A percentile compares a stretch with the other conserved stretches of the same genome.
phyloP scores from a whole-genome alignment of 139 green algal species.

The Chlamydomonas sp. region DNA sequence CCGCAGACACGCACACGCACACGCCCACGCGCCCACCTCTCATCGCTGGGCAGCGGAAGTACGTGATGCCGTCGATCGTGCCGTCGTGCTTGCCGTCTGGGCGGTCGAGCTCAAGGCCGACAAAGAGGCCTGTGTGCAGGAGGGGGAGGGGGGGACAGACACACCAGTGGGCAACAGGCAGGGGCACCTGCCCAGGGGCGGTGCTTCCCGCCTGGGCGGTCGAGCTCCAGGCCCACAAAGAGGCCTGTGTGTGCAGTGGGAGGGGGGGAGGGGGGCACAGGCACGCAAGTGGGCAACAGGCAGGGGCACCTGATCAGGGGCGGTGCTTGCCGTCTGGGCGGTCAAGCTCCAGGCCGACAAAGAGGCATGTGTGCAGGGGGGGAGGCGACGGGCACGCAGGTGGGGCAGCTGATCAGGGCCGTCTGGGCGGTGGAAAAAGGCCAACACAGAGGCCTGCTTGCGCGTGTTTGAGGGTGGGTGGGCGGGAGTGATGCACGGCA shows the following conservation, averaged over 20 bases:
- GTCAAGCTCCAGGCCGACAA: constrained; percentile 11
- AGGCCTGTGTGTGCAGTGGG: no score
- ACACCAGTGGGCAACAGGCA: constrained; percentile 1
- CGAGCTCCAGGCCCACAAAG: neutral
- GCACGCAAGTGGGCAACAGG: no score
- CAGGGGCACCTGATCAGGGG: no score
- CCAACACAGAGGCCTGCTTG: no score
- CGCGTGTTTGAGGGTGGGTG: no score
- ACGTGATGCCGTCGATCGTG: constrained; percentile 4
- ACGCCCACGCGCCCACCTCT: constrained; percentile 1
- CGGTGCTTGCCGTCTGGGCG: neutral
- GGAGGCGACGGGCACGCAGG: no score
- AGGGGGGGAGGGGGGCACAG: no score
- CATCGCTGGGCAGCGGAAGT: constrained; percentile 8
- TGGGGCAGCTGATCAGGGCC: neutral
- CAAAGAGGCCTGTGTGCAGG: constrained; percentile 4
- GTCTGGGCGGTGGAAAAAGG: neutral
- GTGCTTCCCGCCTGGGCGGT: neutral
- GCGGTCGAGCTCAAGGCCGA: constrained; percentile 6
- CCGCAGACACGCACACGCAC: no score
- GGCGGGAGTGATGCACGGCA: no score
- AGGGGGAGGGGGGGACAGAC: no score
- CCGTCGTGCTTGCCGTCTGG: neutral
- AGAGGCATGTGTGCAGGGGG: neutral
- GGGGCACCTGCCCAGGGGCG: neutral